phyloP scores from a whole-genome alignment of 2,329 filamentous ascomycete species.

The Neoscytalidium dimidiatum region DNA sequence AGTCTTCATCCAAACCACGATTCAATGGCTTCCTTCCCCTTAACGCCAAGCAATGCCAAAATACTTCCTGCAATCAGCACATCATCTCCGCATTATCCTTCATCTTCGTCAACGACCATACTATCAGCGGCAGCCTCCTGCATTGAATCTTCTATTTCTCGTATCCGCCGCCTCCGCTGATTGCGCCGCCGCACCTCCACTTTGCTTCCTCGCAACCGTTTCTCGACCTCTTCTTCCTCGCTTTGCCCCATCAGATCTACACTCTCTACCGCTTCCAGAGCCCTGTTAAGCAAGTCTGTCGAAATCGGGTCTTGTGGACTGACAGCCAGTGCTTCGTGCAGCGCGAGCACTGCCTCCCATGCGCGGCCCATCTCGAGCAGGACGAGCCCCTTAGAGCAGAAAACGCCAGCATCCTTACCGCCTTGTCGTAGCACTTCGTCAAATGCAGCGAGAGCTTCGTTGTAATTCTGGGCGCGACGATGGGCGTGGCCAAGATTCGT shows the following conservation, averaged over 20 bases:
- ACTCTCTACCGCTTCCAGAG: constrained; percentile 45
- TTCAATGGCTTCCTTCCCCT: background rate
- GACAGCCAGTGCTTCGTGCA: constrained; percentile 83
- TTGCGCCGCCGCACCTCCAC: constrained; percentile 9
- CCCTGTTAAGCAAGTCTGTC: constrained; percentile 74
- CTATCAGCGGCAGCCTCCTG: constrained; percentile 4
- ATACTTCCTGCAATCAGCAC: background rate
- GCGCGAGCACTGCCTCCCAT: constrained; percentile 75
- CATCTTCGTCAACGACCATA: constrained; percentile 19
- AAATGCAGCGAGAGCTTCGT: constrained; percentile 76
- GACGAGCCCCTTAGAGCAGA: constrained; percentile 81
- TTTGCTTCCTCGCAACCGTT: constrained; percentile 5
- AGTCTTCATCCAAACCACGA: background rate
- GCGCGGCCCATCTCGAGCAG: constrained; percentile 74
- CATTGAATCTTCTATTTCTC: constrained; percentile 6
- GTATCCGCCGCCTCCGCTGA: background rate
- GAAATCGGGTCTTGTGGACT: constrained; percentile 79
- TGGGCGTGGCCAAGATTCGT: constrained; percentile 90
- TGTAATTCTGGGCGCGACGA: constrained; percentile 68
- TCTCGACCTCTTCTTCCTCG: constrained; percentile 23
- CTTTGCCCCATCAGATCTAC: constrained; percentile 21
- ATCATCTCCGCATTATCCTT: background rate
- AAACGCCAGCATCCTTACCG: constrained; percentile 75
- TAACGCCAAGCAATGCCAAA: constrained; percentile 14
- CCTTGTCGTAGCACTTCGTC: constrained; percentile 84